Base-by-base conservation (phyloP, 1,139 yeast genomes). In the Candida albicans region DNA sequence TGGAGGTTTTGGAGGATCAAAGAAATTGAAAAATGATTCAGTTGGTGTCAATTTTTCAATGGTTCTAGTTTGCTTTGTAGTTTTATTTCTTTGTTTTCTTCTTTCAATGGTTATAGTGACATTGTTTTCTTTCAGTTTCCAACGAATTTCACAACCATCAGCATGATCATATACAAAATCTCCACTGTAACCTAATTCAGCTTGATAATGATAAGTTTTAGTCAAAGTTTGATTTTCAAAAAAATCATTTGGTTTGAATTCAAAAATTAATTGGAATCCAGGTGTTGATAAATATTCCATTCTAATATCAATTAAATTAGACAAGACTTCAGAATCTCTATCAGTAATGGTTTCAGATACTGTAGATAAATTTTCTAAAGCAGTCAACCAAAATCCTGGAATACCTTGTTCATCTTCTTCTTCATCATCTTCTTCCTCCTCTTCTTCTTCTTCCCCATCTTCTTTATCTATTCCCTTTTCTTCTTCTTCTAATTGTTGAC, bases 81-180 rank as follows among this genome's bases (percentile, higher is more conserved):
- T 90, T 75, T 93, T 95, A 70, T 95, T 95, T 71, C 99, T 85
- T 73, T 93, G 99, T 70, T 93, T 93, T 71, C 97, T 86, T 77
- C 90, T 87, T 74, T 93, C 98, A 48, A 93, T 83, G 53, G 76
- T 73, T 49, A 91, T 82, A 30, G 99, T 93, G 44, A 88, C 90
- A 63, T 93, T 91, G 52, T 75, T 72, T 55, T 86, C 96, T 58
- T 86, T 82, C 45, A 84, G 78, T 52, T 70, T 74, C 99, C 99
- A 93, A 57, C 85, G 73, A 64, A 95, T 87, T 45, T 80, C 83
- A 56, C 82, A 79, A 42, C 99, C 99, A 60, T 88, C 95, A 8
- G 99, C 98, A 63, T 88, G 96, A 68, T 91, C 98, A 65, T 91
- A 95, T 53, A 93, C 90, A 66, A 88, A 93, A 66, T 93, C 99